Conservation (phyloP, 139 green algal species). For the Micromonas commoda region DNA sequence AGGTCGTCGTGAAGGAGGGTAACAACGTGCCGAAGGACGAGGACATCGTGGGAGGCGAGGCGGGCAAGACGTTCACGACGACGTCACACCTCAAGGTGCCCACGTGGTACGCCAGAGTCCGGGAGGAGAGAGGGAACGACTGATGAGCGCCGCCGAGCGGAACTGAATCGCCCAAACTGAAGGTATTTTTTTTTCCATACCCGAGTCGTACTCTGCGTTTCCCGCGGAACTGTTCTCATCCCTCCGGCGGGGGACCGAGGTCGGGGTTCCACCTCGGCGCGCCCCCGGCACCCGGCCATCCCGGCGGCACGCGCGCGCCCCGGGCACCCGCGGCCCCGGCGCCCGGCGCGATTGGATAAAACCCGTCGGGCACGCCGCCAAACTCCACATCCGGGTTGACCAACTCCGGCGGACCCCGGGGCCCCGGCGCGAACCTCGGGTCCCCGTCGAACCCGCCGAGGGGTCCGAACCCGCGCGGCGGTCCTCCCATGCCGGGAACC, state of each 20-base stretch:
- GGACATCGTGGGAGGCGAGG: conserved; percentile 24
- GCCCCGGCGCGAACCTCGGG: no score
- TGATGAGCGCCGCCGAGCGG: no score
- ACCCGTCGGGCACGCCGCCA: neutral
- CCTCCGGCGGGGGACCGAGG: neutral
- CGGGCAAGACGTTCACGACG: conserved; percentile 31
- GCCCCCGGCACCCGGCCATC: neutral
- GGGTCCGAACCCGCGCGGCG: conserved; percentile 5
- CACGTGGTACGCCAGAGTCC: conserved; percentile 2
- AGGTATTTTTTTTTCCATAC: no score
- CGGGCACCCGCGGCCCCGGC: neutral
- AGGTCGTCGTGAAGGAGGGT: neutral
- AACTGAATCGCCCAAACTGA: no score
- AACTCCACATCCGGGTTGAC: neutral
- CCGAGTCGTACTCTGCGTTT: no score
- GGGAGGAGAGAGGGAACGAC: neutral
- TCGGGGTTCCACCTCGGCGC: neutral
- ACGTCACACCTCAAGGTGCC: conserved; percentile 19
- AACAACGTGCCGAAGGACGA: conserved; percentile 14
- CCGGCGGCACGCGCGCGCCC: no score
- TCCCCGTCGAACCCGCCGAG: neutral
- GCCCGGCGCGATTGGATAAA: neutral
- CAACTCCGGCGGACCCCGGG: neutral
- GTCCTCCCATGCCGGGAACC: conserved; percentile 9
- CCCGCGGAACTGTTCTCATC: no score